Conservation (phyloP, 805 yeast genomes). For the Ogataea zsoltii region DNA sequence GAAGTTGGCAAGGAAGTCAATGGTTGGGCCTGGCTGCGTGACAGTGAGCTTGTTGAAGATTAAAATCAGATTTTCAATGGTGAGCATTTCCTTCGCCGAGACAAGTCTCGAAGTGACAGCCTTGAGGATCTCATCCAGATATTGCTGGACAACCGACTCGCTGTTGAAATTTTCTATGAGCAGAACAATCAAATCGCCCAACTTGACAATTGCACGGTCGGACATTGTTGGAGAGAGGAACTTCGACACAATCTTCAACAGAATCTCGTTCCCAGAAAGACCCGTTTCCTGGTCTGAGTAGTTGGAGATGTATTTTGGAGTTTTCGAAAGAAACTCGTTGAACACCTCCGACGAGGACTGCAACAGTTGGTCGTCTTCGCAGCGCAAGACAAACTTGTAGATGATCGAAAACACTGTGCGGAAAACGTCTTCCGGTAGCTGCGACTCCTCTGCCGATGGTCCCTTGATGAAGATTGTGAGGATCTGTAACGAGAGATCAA, state of each 20-base stretch:
- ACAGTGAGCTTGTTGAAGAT: conserved; percentile 74
- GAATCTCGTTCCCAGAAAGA: conserved; percentile 50
- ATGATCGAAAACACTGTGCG: conserved; percentile 44
- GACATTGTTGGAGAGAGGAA: conserved; percentile 69
- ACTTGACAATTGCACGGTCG: conserved; percentile 80
- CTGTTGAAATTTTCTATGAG: conserved; percentile 34
- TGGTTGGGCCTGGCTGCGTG: conserved; percentile 59
- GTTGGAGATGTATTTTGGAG: conserved; percentile 36
- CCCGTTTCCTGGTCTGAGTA: conserved; percentile 37
- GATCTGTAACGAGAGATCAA: conserved; percentile 58
- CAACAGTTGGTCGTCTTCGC: conserved; percentile 74
- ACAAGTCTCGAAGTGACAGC: conserved; percentile 72
- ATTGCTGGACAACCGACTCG: conserved; percentile 40
- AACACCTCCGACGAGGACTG: conserved; percentile 79
- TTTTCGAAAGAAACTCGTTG: conserved; percentile 53
- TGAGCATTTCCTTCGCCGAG: conserved; percentile 64
- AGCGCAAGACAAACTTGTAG: conserved; percentile 39
- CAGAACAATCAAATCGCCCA: conserved; percentile 51
- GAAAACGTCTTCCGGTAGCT: conserved; percentile 37
- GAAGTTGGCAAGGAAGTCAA: conserved; percentile 57
- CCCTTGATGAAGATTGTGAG: conserved; percentile 51
- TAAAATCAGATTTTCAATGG: conserved; percentile 73
- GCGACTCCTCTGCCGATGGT: conserved; percentile 30
- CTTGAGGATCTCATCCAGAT: conserved; percentile 58
- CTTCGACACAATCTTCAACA: conserved; percentile 66